Percentiles rank a stretch among this genome's conserved stretches.
Conservation (phyloP, 108 stramenopile genomes). For the Craspedostauros australis region DNA sequence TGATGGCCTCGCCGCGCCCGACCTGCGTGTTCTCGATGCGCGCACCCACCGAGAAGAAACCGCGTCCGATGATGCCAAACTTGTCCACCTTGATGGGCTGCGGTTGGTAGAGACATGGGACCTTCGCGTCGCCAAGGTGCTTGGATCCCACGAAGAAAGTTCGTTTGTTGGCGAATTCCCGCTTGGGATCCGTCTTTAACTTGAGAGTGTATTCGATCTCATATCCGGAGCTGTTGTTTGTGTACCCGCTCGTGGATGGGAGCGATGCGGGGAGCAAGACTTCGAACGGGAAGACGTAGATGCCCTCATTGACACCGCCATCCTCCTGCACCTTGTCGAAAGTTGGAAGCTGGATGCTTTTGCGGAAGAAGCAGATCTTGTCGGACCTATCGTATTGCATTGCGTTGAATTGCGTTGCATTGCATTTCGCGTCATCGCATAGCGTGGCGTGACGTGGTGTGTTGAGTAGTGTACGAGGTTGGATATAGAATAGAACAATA, state of each 20-base stretch:
- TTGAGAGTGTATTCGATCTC: slow-evolving; percentile 10
- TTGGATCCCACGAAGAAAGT: slow-evolving; percentile 4
- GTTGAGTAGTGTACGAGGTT: too few relatives aligned
- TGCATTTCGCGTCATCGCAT: too few relatives aligned
- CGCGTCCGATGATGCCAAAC: slow-evolving; percentile 13
- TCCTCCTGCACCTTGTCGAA: not conserved
- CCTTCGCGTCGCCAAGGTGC: not conserved
- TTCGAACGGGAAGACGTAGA: slow-evolving; percentile 12
- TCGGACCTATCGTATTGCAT: slow-evolving; percentile 1
- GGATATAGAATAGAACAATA: too few relatives aligned
- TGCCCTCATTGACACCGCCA: not conserved
- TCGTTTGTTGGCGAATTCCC: slow-evolving; percentile 7
- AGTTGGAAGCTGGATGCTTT: slow-evolving; percentile 1
- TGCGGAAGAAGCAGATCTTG: not conserved
- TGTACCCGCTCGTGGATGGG: slow-evolving; percentile 1
- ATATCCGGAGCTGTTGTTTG: slow-evolving; percentile 5
- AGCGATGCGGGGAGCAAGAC: slow-evolving; percentile 11
- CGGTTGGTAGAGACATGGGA: slow-evolving; percentile 21
- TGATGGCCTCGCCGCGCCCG: slow-evolving; percentile 9
- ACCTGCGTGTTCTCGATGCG: slow-evolving; percentile 22
- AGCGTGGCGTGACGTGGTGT: too few relatives aligned
- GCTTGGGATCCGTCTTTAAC: not conserved
- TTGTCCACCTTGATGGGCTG: not conserved
- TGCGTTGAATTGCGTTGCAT: too few relatives aligned
- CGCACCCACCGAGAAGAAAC: slow-evolving; percentile 20